Evolutionary conservation across 306 rosid species (phyloP).

Genomic region (Glycyrrhiza uralensis): DNA sequence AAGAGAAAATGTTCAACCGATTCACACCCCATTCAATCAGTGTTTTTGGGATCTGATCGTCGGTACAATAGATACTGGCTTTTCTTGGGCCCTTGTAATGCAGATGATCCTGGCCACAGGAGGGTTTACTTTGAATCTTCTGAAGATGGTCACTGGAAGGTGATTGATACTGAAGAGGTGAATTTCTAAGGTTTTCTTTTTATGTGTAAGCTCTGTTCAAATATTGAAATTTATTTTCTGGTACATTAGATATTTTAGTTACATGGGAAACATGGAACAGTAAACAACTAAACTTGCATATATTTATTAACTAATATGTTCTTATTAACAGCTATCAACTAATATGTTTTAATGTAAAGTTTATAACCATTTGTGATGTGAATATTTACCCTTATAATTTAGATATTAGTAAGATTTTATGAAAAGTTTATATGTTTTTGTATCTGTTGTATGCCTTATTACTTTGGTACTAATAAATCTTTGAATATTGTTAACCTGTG

Average conservation of each 20-base stretch:
- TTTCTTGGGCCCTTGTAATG: conserved; percentile 90
- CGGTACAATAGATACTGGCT: conserved; percentile 97
- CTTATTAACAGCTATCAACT: no score
- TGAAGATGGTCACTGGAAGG: conserved; percentile 98
- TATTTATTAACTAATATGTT: no score
- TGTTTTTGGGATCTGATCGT: conserved; percentile 97
- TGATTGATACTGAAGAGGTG: conserved; percentile 92
- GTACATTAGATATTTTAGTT: background rate
- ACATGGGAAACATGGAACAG: background rate
- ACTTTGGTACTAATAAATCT: conserved; percentile 2
- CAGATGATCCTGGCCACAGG: conserved; percentile 85
- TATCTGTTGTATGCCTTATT: conserved; percentile 6
- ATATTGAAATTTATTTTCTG: conserved; percentile 1
- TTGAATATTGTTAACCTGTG: conserved; percentile 21
- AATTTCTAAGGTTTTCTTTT: conserved; percentile 22
- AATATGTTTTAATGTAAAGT: no score
- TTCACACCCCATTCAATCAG: conserved; percentile 83
- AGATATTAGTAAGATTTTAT: no score
- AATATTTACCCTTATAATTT: no score
- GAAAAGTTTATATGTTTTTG: conserved; percentile 15
- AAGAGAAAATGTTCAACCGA: conserved; percentile 32
- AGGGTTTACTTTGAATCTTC: conserved; percentile 97
- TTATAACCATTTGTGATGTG: no score
- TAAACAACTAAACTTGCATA: background rate
- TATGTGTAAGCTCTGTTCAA: background rate